phyloP scores from a whole-genome alignment of 176 grass and related monocot species.

The Ensete ventricosum region DNA sequence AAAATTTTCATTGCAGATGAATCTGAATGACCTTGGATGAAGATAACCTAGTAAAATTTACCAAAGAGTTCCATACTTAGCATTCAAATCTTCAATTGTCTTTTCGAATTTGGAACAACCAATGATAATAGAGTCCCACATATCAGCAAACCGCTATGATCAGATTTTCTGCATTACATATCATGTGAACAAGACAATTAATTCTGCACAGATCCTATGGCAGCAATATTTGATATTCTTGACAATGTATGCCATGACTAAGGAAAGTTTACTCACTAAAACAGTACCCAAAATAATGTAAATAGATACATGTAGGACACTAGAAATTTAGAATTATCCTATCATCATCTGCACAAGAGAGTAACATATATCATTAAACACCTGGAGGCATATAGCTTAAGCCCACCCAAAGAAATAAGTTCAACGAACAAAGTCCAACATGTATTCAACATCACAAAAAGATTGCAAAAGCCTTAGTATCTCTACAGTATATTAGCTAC shows the following conservation, averaged over 20 bases:
- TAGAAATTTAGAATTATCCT: neutral
- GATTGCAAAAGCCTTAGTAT: neutral
- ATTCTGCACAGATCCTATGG: neutral
- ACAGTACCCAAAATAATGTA: neutral
- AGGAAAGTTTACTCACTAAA: neutral
- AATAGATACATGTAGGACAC: neutral
- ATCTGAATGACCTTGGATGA: neutral
- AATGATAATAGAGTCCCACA: too few relatives aligned
- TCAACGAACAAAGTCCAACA: neutral
- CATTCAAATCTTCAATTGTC: too few relatives aligned
- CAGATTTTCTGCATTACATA: neutral
- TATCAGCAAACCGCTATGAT: too few relatives aligned
- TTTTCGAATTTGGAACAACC: too few relatives aligned
- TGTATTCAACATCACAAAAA: neutral
- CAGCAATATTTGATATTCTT: neutral
- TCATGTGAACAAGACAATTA: neutral
- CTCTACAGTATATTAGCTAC: neutral
- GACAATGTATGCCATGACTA: neutral
- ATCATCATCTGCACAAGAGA: conserved; percentile 8
- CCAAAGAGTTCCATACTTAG: too few relatives aligned
- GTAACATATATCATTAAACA: neutral
- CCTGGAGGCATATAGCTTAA: neutral
- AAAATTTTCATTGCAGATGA: neutral
- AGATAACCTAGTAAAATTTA: neutral
- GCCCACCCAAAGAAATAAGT: conserved; percentile 7